Conservation (phyloP, 2,329 filamentous ascomycete species). For the Paramyrothecium roridum region DNA sequence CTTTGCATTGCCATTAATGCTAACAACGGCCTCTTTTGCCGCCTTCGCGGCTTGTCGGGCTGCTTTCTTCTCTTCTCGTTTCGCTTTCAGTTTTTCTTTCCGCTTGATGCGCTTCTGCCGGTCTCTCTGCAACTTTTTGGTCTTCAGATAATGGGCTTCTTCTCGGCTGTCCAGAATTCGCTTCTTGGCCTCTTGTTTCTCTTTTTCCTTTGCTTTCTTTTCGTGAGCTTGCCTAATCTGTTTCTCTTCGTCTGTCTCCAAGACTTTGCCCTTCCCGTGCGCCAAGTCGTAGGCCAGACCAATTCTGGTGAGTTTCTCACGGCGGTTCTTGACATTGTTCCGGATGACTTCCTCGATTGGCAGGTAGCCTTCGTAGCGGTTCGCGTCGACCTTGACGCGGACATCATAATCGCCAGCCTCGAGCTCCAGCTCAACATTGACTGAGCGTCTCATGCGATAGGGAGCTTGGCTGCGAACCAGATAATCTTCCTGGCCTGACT, state of each 20-base stretch:
- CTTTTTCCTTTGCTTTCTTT: slow-evolving; percentile 36
- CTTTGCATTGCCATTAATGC: neutral
- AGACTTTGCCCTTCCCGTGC: slow-evolving; percentile 58
- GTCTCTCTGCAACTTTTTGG: slow-evolving; percentile 31
- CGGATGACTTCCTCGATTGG: slow-evolving; percentile 66
- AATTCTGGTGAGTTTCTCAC: slow-evolving; percentile 73
- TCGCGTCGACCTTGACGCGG: slow-evolving; percentile 70
- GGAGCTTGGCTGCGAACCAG: slow-evolving; percentile 51
- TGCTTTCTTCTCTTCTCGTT: slow-evolving; percentile 41
- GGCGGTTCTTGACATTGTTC: slow-evolving; percentile 54
- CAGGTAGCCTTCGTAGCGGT: slow-evolving; percentile 46
- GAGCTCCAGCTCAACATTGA: slow-evolving; percentile 73
- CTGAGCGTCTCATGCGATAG: slow-evolving; percentile 66
- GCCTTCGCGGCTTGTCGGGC: slow-evolving; percentile 6
- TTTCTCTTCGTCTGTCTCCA: slow-evolving; percentile 47
- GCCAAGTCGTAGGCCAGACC: slow-evolving; percentile 69
- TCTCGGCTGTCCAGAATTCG: slow-evolving; percentile 40
- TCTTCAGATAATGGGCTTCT: slow-evolving; percentile 30
- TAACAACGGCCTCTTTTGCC: neutral
- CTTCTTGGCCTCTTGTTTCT: slow-evolving; percentile 29
- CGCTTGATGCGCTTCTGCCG: slow-evolving; percentile 45
- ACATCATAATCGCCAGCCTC: slow-evolving; percentile 74
- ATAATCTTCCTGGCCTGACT: slow-evolving; percentile 46
- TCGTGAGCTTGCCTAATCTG: slow-evolving; percentile 41
- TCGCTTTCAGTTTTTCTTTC: slow-evolving; percentile 79